Percentiles rank a stretch among this genome's conserved stretches.
Evolutionary conservation across 441 rosid species (phyloP).

Genomic region (Erysimum cheiri): DNA sequence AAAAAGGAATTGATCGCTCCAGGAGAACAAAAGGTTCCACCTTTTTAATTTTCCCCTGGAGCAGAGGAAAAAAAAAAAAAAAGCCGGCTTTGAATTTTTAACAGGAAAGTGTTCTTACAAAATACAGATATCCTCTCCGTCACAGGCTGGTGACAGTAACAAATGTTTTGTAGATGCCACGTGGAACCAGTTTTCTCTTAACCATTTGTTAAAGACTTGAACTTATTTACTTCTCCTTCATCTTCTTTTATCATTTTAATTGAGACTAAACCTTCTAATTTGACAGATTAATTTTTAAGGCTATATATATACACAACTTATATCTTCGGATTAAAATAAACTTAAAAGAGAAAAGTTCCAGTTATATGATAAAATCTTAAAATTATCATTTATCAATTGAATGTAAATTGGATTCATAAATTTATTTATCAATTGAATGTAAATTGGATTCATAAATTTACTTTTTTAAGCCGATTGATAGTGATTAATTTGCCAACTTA

Average conservation of each 20-base stretch:
- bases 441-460: too few species aligned
- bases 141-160: slow-evolving; percentile 28
- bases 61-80: slow-evolving; percentile 8
- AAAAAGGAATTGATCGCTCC: slow-evolving; percentile 1
- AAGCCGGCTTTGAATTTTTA: slow-evolving; percentile 32
- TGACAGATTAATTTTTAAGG: too few species aligned
- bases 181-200: not conserved
- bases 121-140: slow-evolving; percentile 23
- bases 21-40: slow-evolving; percentile 34
- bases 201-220: not conserved
- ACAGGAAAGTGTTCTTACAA: too few species aligned
- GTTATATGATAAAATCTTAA: too few species aligned
- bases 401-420: too few species aligned
- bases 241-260: not conserved
- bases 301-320: too few species aligned
- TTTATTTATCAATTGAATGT: too few species aligned
- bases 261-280: slow-evolving; percentile 1
- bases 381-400: too few species aligned
- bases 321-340: too few species aligned
- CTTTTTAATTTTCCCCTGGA: slow-evolving; percentile 32
- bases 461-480: not conserved
- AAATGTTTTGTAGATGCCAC: slow-evolving; percentile 22
- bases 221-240: not conserved
- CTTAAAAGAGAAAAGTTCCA: too few species aligned
- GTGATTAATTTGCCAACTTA: not conserved